A percentile compares a stretch with the other conserved stretches of the same genome.
Evolutionary conservation across 805 yeast species (phyloP).

Genomic region (Yarrowia bubula): DNA sequence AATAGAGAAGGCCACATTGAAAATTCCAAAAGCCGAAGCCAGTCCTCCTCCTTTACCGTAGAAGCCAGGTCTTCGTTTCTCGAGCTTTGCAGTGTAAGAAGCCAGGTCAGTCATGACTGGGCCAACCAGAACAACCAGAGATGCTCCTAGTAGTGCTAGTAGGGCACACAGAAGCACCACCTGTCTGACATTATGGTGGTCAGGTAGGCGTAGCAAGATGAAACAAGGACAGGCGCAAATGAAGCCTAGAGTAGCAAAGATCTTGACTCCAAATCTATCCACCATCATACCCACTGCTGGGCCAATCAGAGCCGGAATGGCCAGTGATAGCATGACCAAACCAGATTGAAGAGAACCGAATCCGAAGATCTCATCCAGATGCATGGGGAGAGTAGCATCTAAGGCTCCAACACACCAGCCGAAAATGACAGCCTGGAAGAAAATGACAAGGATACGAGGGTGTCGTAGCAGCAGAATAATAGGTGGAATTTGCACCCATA

Average conservation of each 20-base stretch:
- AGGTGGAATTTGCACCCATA: slow-evolving; percentile 23
- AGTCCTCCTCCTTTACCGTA: slow-evolving; percentile 38
- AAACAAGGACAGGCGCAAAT: slow-evolving; percentile 21
- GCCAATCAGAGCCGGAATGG: slow-evolving; percentile 36
- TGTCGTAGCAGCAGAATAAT: slow-evolving; percentile 27
- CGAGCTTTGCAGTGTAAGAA: slow-evolving; percentile 32
- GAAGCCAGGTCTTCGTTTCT: slow-evolving; percentile 35
- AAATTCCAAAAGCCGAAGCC: slow-evolving; percentile 40
- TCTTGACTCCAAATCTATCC: slow-evolving; percentile 37
- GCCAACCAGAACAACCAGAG: slow-evolving; percentile 32
- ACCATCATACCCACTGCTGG: slow-evolving; percentile 36
- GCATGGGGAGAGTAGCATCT: slow-evolving; percentile 40
- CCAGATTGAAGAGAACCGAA: slow-evolving; percentile 38
- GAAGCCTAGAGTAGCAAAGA: slow-evolving; percentile 34
- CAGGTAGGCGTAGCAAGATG: slow-evolving; percentile 36
- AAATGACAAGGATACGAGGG: slow-evolving; percentile 32
- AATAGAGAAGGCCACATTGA: slow-evolving; percentile 39
- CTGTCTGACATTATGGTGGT: slow-evolving; percentile 31
- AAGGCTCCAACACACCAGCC: slow-evolving; percentile 38
- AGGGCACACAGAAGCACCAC: slow-evolving; percentile 37
- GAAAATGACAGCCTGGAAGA: slow-evolving; percentile 35
- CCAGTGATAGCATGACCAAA: slow-evolving; percentile 38
- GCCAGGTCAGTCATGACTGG: slow-evolving; percentile 38
- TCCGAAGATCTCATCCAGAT: slow-evolving; percentile 35
- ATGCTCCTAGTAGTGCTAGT: slow-evolving; percentile 35